Base-by-base conservation (phyloP, 495 filamentous ascomycete genomes). In the Penicillium subrubescens region DNA sequence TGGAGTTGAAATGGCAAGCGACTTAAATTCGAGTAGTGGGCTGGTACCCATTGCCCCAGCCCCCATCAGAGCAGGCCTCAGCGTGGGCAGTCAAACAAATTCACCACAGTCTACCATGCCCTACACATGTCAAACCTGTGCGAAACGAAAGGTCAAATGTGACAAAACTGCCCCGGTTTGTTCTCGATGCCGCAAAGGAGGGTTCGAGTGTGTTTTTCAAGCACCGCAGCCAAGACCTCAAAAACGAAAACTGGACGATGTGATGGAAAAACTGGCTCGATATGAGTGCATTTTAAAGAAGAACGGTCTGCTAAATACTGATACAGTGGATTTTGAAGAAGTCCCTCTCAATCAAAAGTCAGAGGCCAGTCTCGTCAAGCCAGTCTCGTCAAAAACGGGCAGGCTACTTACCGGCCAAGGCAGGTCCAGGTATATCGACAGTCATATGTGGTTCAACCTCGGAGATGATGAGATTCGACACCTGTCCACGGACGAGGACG, bases 61-160 rank as follows among this genome's bases (percentile, higher is more conserved):
- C 19, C 66, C 66, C 23, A 34, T 34, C 34, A 23, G 37, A 43
- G 51, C 1, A 44, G 60, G 17, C 37, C 34, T 10, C 31, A 41
- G 27, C 35, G 29, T 12, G 27, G 35, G n/a, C 56, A 37, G 15
- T 35, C 11, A 41, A 25, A 51, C 19, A 17, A 44, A 39, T 19
- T 19, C n/a, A 54, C 8, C 27, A 19, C 43, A 51, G 52, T 12
- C 50, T 41, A 15, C 25, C 46, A 65, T 50, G 62, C 29, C 50
- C 25, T 66, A 54, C 44, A 61, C 58, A n/a, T 75, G 79, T 53
- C 75, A 73, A 64, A 74, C 76, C 8, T 83, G 80, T 67, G 76
- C 78, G n/a, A 71, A 74, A 39, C 72, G 74, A 23, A 83, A 83
- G 59, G 71, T 83, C 35, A 81, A 81, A 64, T 83, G 81, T 63